These are phyloP conservation scores for Candida michaelii DNA, from an alignment of 805 yeast genomes.

Conservation along the genomic window DNA sequence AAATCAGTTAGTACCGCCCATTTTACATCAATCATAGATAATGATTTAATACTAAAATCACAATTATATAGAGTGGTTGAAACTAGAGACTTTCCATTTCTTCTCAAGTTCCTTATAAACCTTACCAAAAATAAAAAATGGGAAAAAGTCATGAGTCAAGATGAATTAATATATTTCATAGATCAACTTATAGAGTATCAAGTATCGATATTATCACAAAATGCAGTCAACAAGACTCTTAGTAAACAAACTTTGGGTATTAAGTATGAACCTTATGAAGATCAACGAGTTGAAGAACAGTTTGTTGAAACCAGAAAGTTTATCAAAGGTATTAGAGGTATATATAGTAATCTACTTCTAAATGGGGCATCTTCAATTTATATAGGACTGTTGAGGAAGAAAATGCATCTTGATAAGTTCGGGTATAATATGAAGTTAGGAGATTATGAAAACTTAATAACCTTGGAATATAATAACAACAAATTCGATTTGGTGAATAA, in stretches of 20 bases:
- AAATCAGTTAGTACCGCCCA: slow-evolving; percentile 16
- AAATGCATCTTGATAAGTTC: slow-evolving; percentile 14
- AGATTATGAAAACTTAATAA: slow-evolving; percentile 41
- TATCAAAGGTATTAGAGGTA: slow-evolving; percentile 20
- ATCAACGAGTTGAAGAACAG: neutral
- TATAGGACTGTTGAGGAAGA: slow-evolving; percentile 15
- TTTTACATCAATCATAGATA: slow-evolving; percentile 12
- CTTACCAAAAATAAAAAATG: slow-evolving; percentile 12
- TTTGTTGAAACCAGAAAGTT: slow-evolving; percentile 15
- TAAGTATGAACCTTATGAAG: neutral
- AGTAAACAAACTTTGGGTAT: neutral
- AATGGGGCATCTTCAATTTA: slow-evolving; percentile 21
- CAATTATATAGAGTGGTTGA: slow-evolving; percentile 19
- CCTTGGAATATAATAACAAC: slow-evolving; percentile 33
- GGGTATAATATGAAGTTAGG: slow-evolving; percentile 19
- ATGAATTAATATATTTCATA: slow-evolving; percentile 23
- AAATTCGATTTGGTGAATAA: slow-evolving; percentile 40
- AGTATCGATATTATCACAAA: slow-evolving; percentile 13
- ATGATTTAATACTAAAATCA: slow-evolving; percentile 11
- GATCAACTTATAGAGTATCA: slow-evolving; percentile 21
- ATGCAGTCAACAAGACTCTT: slow-evolving; percentile 12
- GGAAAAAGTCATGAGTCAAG: slow-evolving; percentile 14
- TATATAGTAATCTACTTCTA: slow-evolving; percentile 27
- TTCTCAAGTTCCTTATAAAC: slow-evolving; percentile 18
- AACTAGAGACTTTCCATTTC: slow-evolving; percentile 13